Conservation (phyloP, 2,329 filamentous ascomycete genomes). For the Talaromyces sp. region DNA sequence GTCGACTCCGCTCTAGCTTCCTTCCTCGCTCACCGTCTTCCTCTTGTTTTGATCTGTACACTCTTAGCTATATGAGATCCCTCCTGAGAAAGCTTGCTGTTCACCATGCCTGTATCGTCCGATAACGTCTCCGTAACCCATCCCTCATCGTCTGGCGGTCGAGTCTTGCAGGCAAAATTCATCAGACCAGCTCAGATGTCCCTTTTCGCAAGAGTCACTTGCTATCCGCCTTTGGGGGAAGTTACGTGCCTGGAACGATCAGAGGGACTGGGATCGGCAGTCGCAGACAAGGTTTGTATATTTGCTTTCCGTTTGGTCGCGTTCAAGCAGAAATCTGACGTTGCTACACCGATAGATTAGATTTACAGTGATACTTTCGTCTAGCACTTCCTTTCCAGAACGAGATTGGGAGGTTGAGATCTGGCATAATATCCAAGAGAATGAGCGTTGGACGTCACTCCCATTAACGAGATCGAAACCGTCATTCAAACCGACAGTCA, state of each 20-base stretch:
- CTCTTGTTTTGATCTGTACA: not conserved
- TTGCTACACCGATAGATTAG: constrained; percentile 35
- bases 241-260: constrained; percentile 55
- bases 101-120: constrained; percentile 5
- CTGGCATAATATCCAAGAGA: constrained; percentile 61
- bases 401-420: constrained; percentile 66
- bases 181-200: constrained; percentile 39
- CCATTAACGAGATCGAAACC: constrained; percentile 44
- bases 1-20: no score
- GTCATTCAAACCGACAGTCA: constrained; percentile 27
- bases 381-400: constrained; percentile 50
- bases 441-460: constrained; percentile 55
- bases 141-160: not conserved
- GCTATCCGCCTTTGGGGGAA: constrained; percentile 70
- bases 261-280: constrained; percentile 23
- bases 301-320: not conserved
- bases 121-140: constrained; percentile 4
- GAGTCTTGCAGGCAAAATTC: constrained; percentile 22
- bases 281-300: constrained; percentile 24
- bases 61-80: no score
- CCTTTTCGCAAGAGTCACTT: constrained; percentile 53
- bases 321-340: not conserved
- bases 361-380: constrained; percentile 67
- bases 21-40: not conserved
- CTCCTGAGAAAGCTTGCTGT: not conserved